Evolutionary conservation across 2,329 filamentous ascomycete species (phyloP).

Genomic region (Lasiodiplodia gonubiensis): DNA sequence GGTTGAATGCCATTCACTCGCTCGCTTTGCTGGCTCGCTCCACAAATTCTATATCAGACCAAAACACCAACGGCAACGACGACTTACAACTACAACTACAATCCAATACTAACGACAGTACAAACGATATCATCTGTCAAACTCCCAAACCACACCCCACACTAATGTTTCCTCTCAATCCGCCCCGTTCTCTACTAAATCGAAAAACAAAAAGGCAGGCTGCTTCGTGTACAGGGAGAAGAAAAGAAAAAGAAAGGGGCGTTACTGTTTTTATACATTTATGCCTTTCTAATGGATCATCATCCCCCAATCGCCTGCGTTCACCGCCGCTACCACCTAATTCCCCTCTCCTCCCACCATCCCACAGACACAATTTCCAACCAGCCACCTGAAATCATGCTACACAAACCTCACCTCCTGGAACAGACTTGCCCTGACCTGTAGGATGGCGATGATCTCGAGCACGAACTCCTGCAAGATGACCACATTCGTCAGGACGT

Average conservation of each 20-base stretch:
- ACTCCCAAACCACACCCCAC: not conserved
- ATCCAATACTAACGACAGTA: conserved; percentile 1
- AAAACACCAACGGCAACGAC: not conserved
- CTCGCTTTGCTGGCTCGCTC: not conserved
- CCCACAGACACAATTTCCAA: too few relatives aligned
- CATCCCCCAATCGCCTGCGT: not conserved
- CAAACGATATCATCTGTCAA: not conserved
- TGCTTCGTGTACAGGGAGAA: not conserved
- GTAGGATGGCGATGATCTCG: conserved; percentile 56
- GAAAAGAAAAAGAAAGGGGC: not conserved
- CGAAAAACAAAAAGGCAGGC: not conserved
- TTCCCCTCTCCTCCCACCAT: not conserved
- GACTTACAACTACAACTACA: not conserved
- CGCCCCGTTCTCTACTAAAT: not conserved
- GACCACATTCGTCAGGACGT: conserved; percentile 58
- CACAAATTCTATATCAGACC: not conserved
- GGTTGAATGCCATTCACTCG: not conserved
- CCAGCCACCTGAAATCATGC: not conserved
- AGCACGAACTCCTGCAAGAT: conserved; percentile 58
- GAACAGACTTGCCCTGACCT: conserved; percentile 55
- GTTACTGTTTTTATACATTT: conserved; percentile 12
- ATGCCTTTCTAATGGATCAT: not conserved
- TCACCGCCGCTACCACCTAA: not conserved
- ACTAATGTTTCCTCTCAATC: not conserved
- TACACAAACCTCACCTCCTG: conserved; percentile 50